phyloP scores from a whole-genome alignment of 345 rosid species.

The Rhodamnia rubescens region DNA sequence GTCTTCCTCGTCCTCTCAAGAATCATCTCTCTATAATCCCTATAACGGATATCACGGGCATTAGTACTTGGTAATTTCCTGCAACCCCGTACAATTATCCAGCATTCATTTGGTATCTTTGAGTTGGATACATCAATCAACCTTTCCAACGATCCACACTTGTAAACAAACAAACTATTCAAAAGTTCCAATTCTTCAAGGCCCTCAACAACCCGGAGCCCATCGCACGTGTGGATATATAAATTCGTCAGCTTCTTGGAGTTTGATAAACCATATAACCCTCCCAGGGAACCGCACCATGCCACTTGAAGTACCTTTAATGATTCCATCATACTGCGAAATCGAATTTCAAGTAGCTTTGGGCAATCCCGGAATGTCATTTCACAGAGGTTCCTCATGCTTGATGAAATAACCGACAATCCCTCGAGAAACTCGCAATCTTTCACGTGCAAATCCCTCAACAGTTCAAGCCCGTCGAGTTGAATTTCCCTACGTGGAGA shows the following conservation, averaged over 20 bases:
- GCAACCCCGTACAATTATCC: too few species aligned
- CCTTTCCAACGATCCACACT: not conserved
- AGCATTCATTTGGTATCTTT: not conserved
- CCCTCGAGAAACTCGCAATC: not conserved
- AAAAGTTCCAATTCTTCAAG: not conserved
- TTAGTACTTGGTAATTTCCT: too few species aligned
- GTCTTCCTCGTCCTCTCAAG: too few species aligned
- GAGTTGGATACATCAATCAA: not conserved
- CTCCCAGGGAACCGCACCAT: rapidly evolving
- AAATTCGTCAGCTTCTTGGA: rapidly evolving
- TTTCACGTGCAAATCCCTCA: rapidly evolving
- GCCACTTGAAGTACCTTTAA: rapidly evolving
- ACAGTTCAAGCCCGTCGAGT: not conserved
- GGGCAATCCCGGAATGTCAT: rapidly evolving
- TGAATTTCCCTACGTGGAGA: not conserved
- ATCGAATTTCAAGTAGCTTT: not conserved
- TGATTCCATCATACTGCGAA: not conserved
- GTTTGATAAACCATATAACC: not conserved
- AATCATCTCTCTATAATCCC: too few species aligned
- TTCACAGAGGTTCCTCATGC: not conserved
- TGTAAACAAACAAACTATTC: rapidly evolving
- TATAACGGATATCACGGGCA: rapidly evolving
- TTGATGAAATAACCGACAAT: not conserved
- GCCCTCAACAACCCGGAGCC: too few species aligned
- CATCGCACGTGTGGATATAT: rapidly evolving